These are phyloP conservation scores for Phylloporus sp. DNA, from an alignment of 768 basidiomycete genomes.

Conservation along the genomic window DNA sequence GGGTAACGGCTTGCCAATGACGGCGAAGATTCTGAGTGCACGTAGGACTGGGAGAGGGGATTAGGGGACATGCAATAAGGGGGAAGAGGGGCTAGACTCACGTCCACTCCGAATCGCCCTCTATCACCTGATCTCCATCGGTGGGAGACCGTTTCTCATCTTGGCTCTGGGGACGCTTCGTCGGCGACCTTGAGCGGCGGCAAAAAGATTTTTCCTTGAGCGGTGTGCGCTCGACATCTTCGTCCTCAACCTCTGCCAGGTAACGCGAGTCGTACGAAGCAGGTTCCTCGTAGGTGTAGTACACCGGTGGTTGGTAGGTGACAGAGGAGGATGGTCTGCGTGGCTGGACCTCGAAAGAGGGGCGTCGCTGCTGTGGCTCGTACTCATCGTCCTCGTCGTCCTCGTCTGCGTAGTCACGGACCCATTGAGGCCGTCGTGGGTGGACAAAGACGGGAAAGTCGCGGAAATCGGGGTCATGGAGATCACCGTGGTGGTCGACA, in stretches of 20 bases:
- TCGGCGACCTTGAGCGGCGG: conserved; percentile 18
- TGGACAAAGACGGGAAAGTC: conserved; percentile 48
- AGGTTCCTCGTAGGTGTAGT: conserved; percentile 28
- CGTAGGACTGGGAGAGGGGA: conserved; percentile 44
- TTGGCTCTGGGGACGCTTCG: conserved; percentile 11
- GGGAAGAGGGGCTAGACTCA: conserved; percentile 16
- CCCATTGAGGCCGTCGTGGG: conserved; percentile 34
- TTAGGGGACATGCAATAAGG: background rate
- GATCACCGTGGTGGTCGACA: conserved; percentile 57
- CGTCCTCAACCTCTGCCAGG: conserved; percentile 25
- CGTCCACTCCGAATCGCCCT: conserved; percentile 31
- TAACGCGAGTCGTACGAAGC: conserved; percentile 29
- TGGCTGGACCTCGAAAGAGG: conserved; percentile 19
- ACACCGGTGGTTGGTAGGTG: conserved; percentile 20
- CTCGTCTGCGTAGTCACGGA: conserved; percentile 27
- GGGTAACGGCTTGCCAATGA: conserved; percentile 59
- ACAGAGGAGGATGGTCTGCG: conserved; percentile 24
- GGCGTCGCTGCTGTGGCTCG: conserved; percentile 9
- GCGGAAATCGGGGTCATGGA: conserved; percentile 67
- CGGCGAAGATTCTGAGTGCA: conserved; percentile 50
- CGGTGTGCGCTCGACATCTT: conserved; percentile 21
- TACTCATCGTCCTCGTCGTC: conserved; percentile 31
- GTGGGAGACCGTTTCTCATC: conserved; percentile 16
- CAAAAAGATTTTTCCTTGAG: conserved; percentile 26
- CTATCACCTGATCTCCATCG: conserved; percentile 9